Base-by-base conservation (phyloP, 192 early-diverging fungal genomes). In the Chytriomyces sp. region DNA sequence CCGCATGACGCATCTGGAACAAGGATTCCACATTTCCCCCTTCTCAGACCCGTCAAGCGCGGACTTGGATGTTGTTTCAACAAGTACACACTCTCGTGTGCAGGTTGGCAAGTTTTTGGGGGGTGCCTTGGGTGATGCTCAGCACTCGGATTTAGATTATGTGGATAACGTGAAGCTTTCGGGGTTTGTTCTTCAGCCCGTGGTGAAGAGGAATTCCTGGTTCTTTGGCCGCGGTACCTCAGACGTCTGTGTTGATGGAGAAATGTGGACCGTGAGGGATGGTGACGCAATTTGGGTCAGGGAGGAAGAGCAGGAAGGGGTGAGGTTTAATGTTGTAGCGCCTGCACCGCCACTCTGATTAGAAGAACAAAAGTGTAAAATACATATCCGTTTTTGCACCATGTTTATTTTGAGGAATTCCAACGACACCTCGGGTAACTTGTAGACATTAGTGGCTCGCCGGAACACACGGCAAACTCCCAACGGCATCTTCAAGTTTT, bases 241-340 rank as follows among this genome's bases (percentile, higher is more conserved):
- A 47, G 76, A 77, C 16, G 48, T 77, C 18, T 79, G 73, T 66
- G 49, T 77, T 16, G 77, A 79, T 50, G 77, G 77, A 26, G 73
- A 79, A 28, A 79, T 79, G 72, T 43, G n/a, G 16, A 9, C 24
- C 11, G 44, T 68, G 16, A 16, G 13, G 45, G 9, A 13, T 10
- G 67, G 67, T 10, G 46, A 20, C 9, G 67, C 67, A 1, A 35
- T 20, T 48, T 68, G 67, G 67, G 4, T 68, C 16, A 43, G 45
- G n/a, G 67, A 48, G 26, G 9, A 46, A 16, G 67, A 48, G 16
- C 35, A 48, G 16, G 67, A 68, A 13, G 46, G 24, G 35, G 11
- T 23, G 63, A 20, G 16, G 13, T 43, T 64, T 28, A 13, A 43
- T 64, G 63, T 64, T 28, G 2, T 64, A 20, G 63, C 24, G 13